Base-by-base conservation (phyloP, 108 stramenopile genomes). In the Skeletonema menzelii region DNA sequence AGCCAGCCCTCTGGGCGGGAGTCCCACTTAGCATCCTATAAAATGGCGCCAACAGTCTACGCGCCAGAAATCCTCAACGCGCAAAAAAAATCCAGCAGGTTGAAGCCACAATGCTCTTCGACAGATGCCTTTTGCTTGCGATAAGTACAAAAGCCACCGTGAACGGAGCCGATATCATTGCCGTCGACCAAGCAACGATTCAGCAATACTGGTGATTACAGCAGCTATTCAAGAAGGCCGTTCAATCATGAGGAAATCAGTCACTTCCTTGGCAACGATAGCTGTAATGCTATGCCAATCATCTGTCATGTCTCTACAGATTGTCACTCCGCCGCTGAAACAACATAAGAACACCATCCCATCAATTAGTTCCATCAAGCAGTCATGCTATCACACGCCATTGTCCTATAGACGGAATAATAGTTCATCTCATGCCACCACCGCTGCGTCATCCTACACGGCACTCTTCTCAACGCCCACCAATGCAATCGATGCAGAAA, bases 401-500 rank as follows among this genome's bases (percentile, higher is more conserved):
- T 4, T 42, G 15, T 15, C 15, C n/a, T 15, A 42, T 42, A n/a
- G 40, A 42, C 40, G 40, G 40, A 42, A 42, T 3, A 42, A 3
- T 42, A 42, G 40, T 42, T 42, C 40, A 42, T 15, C 40, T 0
- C 4, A n/a, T 15, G 15, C 22, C 22, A 53, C n/a, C 49, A 24
- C 40, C 40, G 40, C 40, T 42, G 15, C 8, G 22, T 10, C 49
- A 53, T 53, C 49, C 49, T 22, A 53, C 19, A 22, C 49, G 10
- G 10, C 49, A 53, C 70, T 44, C n/a, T 63, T 61, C 19, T 44
- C 61, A 57, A 60, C 59, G 7, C 30, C 30, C 8, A 47, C 14
- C 19, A 55, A 79, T 14, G 28, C 65, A 37, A 65, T 72, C 12
- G 69, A 77, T 56, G 66, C 42, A 47, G 69, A 77, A 63, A 56